Percentiles rank a stretch among this genome's conserved stretches.
Evolutionary conservation across 1,284 basidiomycete species (phyloP).

Genomic region (Sanghuangporus sanghuang): DNA sequence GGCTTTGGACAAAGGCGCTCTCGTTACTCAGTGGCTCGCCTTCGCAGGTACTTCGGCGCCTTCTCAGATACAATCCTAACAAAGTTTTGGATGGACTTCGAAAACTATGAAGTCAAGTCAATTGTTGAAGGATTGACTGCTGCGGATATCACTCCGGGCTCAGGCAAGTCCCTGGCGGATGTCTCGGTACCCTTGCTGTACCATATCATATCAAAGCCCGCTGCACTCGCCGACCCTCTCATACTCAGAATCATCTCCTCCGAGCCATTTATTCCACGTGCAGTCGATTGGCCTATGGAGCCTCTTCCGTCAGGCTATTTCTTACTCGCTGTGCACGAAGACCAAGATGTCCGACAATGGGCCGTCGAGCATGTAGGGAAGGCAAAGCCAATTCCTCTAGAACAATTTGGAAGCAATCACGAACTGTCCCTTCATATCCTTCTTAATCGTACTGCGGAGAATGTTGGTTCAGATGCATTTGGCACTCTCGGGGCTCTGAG

Average conservation of each 20-base stretch:
- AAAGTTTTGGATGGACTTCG: conserved; percentile 61
- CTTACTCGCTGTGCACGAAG: conserved; percentile 50
- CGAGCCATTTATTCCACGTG: conserved; percentile 31
- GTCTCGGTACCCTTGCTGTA: conserved; percentile 51
- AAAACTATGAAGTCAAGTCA: conserved; percentile 57
- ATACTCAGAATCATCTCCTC: conserved; percentile 43
- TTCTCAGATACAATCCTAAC: conserved; percentile 45
- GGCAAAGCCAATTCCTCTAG: conserved; percentile 42
- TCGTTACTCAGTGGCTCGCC: neutral
- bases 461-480: conserved; percentile 5
- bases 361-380: conserved; percentile 40
- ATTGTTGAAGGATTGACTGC: conserved; percentile 42
- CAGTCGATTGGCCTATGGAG: conserved; percentile 51
- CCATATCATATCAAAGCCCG: conserved; percentile 63
- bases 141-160: conserved; percentile 29
- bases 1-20: neutral
- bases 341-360: conserved; percentile 51
- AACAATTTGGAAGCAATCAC: conserved; percentile 44
- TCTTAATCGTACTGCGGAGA: conserved; percentile 22
- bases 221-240: conserved; percentile 47
- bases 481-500: neutral
- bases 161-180: conserved; percentile 30
- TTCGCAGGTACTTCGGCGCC: conserved; percentile 58
- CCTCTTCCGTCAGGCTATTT: conserved; percentile 55
- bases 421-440: conserved; percentile 37